phyloP scores from a whole-genome alignment of 208 protist genomes.

The Phytomonas francai region DNA sequence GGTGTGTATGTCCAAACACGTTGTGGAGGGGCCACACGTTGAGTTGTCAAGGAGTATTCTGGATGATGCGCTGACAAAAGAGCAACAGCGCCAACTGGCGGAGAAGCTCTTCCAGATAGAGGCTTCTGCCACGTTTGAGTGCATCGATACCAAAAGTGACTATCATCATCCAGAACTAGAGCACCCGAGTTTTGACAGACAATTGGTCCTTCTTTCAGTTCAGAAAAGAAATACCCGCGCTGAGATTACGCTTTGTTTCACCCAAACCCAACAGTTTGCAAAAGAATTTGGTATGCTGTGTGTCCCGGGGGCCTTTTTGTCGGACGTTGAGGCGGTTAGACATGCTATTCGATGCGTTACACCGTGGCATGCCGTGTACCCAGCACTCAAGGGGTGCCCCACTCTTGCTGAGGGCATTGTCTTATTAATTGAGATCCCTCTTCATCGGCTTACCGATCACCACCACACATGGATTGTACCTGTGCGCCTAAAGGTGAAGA shows the following conservation, averaged over 20 bases:
- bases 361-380: conserved; percentile 29
- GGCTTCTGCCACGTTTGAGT: conserved; percentile 58
- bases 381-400: conserved; percentile 12
- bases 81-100: conserved; percentile 37
- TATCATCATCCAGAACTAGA: conserved; percentile 66
- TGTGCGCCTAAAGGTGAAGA: conserved; percentile 81
- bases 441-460: not conserved
- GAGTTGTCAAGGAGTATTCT: conserved; percentile 42
- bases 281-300: conserved; percentile 37
- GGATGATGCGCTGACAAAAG: conserved; percentile 14
- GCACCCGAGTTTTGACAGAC: conserved; percentile 26
- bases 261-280: conserved; percentile 17
- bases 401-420: conserved; percentile 78
- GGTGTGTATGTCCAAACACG: conserved; percentile 72
- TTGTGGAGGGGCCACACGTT: conserved; percentile 67
- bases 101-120: conserved; percentile 26
- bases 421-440: conserved; percentile 39
- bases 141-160: conserved; percentile 44
- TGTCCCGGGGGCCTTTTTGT: conserved; percentile 23
- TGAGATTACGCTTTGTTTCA: conserved; percentile 35
- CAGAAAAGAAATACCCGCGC: conserved; percentile 32
- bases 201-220: conserved; percentile 53
- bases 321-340: conserved; percentile 15
- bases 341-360: conserved; percentile 17
- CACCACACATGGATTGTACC: conserved; percentile 27